phyloP scores from a whole-genome alignment of 768 basidiomycete genomes.

The Pleurotus tuoliensis region DNA sequence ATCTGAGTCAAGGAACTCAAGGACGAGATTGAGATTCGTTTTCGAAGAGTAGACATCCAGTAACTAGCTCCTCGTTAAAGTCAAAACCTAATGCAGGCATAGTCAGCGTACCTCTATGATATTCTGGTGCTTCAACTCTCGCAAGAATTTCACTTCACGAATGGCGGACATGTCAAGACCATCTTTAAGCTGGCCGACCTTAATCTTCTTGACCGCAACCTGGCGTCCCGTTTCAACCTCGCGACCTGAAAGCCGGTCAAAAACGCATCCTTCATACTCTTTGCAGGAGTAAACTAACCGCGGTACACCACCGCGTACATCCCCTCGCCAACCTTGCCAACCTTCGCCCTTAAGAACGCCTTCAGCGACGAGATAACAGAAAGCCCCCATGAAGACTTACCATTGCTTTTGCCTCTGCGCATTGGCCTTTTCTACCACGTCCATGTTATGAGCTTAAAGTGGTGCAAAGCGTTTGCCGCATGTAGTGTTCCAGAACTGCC shows the following conservation, averaged over 20 bases:
- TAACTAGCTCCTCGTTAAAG: constrained; percentile 46
- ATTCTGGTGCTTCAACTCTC: constrained; percentile 91
- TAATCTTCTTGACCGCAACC: constrained; percentile 98
- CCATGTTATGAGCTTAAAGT: constrained; percentile 44
- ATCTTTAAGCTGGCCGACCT: constrained; percentile 94
- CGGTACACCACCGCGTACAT: constrained; percentile 95
- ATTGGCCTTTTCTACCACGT: constrained; percentile 80
- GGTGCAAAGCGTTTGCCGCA: not conserved
- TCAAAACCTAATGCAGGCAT: not conserved
- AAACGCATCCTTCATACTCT: too few species aligned
- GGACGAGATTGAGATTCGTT: constrained; percentile 93
- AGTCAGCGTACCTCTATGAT: constrained; percentile 73
- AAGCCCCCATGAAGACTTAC: constrained; percentile 26
- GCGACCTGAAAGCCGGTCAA: constrained; percentile 43
- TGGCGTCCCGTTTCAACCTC: constrained; percentile 73
- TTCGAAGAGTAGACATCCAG: constrained; percentile 96
- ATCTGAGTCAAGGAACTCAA: constrained; percentile 95
- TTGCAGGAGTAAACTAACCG: constrained; percentile 42
- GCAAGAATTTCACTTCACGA: constrained; percentile 94
- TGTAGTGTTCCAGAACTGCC: too few species aligned
- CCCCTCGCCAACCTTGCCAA: constrained; percentile 84
- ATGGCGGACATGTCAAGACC: constrained; percentile 99
- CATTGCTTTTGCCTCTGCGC: constrained; percentile 67
- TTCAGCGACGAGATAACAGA: constrained; percentile 1
- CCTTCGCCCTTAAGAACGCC: constrained; percentile 57